A percentile compares a stretch with the other conserved stretches of the same genome.
phyloP scores from a whole-genome alignment of 164 flowering plant genomes.

The Annona cherimola region DNA sequence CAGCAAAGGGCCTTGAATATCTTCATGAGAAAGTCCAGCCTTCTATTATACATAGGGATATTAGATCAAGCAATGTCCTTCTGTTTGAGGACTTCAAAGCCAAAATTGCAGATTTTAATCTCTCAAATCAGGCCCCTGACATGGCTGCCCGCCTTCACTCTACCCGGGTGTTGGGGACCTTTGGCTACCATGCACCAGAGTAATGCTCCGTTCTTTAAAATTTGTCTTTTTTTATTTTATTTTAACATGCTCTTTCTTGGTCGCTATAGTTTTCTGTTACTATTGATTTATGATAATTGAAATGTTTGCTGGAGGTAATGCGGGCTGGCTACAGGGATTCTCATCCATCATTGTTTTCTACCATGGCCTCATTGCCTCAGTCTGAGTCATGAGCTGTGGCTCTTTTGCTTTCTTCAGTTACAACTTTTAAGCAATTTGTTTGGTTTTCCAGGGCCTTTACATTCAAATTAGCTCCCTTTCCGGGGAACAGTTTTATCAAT shows the following conservation, averaged over 20 bases:
- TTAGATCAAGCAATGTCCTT: slow-evolving; percentile 55
- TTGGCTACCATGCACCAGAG: slow-evolving; percentile 64
- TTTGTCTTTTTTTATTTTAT: not conserved
- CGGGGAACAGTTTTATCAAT: no score
- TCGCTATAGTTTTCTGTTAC: no score
- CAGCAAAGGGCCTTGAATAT: slow-evolving; percentile 52
- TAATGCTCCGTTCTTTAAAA: slow-evolving; percentile 3
- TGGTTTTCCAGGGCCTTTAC: no score
- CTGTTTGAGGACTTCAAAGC: slow-evolving; percentile 42
- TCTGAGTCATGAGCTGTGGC: no score
- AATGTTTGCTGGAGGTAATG: no score
- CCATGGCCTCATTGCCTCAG: no score
- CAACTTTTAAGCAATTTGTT: no score
- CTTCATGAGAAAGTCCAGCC: slow-evolving; percentile 52
- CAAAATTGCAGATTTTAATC: slow-evolving; percentile 48
- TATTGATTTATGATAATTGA: no score
- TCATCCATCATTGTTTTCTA: no score
- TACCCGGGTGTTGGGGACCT: slow-evolving; percentile 54
- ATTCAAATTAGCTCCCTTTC: no score
- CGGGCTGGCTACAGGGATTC: no score
- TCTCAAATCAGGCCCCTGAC: slow-evolving; percentile 47
- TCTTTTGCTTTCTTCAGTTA: no score
- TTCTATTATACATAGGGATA: slow-evolving; percentile 39
- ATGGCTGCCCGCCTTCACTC: slow-evolving; percentile 53
- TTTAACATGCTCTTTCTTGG: not conserved